phyloP scores from a whole-genome alignment of 768 basidiomycete species.

The Gelatoporia subvermispora region DNA sequence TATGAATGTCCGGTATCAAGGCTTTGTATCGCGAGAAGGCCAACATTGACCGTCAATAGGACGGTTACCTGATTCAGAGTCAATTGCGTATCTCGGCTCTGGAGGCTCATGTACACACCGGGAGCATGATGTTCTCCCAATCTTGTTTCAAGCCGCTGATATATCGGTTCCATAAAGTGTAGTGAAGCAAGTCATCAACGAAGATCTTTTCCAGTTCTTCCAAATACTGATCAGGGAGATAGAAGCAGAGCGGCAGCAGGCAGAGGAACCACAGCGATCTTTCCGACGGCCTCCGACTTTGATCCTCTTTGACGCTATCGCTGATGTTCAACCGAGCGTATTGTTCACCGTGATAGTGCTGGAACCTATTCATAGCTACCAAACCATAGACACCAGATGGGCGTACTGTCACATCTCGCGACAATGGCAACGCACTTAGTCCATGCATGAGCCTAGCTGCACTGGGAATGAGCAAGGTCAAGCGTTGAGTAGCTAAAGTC shows the following conservation, averaged over 20 bases:
- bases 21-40: constrained; percentile 51
- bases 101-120: too few species aligned
- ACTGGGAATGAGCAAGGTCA: not conserved
- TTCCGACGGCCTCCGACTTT: constrained; percentile 6
- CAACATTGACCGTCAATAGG: constrained; percentile 54
- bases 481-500: too few species aligned
- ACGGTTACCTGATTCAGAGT: constrained; percentile 64
- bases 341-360: constrained; percentile 40
- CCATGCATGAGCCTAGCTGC: not conserved
- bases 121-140: constrained; percentile 48
- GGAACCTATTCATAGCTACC: constrained; percentile 30
- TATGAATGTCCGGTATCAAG: constrained; percentile 23
- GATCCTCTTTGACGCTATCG: constrained; percentile 26
- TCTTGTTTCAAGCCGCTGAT: constrained; percentile 41
- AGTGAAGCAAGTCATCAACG: constrained; percentile 41
- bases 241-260: constrained; percentile 43
- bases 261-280: constrained; percentile 35
- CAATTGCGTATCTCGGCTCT: too few species aligned
- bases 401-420: not conserved
- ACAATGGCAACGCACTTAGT: not conserved
- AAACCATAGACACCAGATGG: not conserved
- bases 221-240: constrained; percentile 43
- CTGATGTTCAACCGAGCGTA: constrained; percentile 36
- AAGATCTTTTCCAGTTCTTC: constrained; percentile 42
- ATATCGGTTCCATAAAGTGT: constrained; percentile 39